A percentile compares a stretch with the other conserved stretches of the same genome.
These are phyloP conservation scores for Chenopodium berlandieri DNA, from an alignment of 148 eudicot species.

Conservation along the genomic window DNA sequence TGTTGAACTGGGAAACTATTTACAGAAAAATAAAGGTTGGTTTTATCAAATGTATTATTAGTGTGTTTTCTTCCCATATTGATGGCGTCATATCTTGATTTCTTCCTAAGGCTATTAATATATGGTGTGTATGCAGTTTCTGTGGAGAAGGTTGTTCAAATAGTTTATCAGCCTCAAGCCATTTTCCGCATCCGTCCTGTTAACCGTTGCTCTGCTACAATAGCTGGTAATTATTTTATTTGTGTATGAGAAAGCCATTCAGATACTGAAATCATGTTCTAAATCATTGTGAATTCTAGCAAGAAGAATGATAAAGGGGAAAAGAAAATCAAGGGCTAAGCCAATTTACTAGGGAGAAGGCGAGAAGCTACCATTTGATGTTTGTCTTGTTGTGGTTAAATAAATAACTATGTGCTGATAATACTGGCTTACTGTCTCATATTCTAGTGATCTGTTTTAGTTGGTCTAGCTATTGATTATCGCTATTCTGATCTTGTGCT, in stretches of 20 bases:
- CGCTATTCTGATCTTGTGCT: conserved; percentile 8
- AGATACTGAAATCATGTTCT: neutral
- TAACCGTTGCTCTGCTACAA: conserved; percentile 91
- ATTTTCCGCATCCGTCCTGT: conserved; percentile 94
- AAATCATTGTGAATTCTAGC: neutral
- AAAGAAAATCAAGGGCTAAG: neutral
- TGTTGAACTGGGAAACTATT: conserved; percentile 63
- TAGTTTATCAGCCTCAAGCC: conserved; percentile 96
- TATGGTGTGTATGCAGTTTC: conserved; percentile 62
- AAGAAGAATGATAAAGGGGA: neutral
- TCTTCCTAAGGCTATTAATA: neutral
- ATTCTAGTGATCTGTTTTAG: neutral
- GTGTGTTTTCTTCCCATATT: neutral
- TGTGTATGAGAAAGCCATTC: neutral
- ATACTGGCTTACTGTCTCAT: neutral
- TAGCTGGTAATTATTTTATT: conserved; percentile 52
- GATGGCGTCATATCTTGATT: neutral
- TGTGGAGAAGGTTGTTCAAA: conserved; percentile 89
- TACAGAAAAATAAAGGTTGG: conserved; percentile 81
- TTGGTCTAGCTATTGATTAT: neutral
- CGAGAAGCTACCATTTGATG: neutral
- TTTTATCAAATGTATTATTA: neutral
- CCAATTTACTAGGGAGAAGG: neutral
- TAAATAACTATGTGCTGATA: neutral
- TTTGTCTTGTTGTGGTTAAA: neutral